These are phyloP conservation scores for Colletotrichum somersetense DNA, from an alignment of 2,329 filamentous ascomycete species.

Conservation along the genomic window DNA sequence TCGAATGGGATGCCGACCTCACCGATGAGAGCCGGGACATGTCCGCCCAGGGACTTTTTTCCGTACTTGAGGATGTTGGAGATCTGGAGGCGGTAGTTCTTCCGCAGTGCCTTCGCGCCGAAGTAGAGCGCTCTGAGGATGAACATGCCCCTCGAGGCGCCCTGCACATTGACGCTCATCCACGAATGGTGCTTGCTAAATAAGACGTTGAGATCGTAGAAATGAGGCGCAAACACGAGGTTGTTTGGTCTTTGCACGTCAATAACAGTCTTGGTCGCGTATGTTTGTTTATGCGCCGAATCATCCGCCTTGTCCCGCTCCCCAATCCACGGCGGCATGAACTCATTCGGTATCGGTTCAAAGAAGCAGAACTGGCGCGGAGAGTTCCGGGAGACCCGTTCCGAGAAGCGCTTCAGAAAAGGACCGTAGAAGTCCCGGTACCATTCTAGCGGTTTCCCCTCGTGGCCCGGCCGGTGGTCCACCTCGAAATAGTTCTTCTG, in stretches of 20 bases:
- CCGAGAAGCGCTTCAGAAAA: conserved; percentile 53
- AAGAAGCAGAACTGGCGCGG: conserved; percentile 52
- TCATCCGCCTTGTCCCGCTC: conserved; percentile 24
- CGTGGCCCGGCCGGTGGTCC: conserved; percentile 53
- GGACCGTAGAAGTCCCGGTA: conserved; percentile 58
- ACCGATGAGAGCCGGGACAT: conserved; percentile 54
- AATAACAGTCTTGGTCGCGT: conserved; percentile 48
- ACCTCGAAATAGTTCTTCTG: conserved; percentile 53
- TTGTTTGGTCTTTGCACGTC: conserved; percentile 47
- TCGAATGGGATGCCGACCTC: conserved; percentile 58
- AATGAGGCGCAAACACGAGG: conserved; percentile 58
- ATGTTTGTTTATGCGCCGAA: conserved; percentile 40
- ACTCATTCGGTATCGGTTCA: conserved; percentile 58
- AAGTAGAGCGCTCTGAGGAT: conserved; percentile 57
- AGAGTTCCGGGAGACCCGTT: conserved; percentile 50
- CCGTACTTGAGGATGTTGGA: conserved; percentile 53
- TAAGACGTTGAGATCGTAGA: conserved; percentile 58
- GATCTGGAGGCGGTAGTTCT: conserved; percentile 56
- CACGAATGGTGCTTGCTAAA: conserved; percentile 53
- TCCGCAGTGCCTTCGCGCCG: conserved; percentile 51
- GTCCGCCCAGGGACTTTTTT: conserved; percentile 48
- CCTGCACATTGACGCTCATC: conserved; percentile 58
- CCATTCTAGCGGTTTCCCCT: conserved; percentile 54
- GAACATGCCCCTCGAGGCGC: conserved; percentile 55
- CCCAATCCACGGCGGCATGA: conserved; percentile 54